Base-by-base conservation (phyloP, 352 stramenopile genomes). In the Phytophthora cajani region DNA sequence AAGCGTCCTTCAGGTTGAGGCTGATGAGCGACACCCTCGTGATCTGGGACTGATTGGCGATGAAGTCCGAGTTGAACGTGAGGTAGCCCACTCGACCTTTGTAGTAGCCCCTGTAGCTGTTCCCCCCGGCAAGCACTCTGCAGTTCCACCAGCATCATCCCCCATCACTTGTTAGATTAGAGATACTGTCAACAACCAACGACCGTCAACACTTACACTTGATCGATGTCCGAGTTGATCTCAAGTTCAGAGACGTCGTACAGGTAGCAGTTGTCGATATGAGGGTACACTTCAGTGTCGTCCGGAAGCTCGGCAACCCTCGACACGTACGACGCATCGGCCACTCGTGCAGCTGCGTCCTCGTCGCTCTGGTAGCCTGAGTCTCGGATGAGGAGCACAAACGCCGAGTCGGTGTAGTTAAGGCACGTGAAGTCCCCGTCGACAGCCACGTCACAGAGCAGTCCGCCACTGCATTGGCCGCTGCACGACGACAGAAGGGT, bases 1-100 rank as follows among this genome's bases (percentile, higher is more conserved):
- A 49, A 14, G 64, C 44, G 21, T 70, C 36, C 49, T 69, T 70
- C 50, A 79, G 59, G 30, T 79, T 67, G 10, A 79, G 46, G n/a
- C 33, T 79, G 53, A 70, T 58, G n/a, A 79, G 54, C 46, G 50
- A 67, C 19, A 79, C 63, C 19, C 32, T 67, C 6, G 58, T 77
- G 54, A 79, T 57, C 16, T 79, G 68, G 12, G 58, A 69, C 64
- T 79, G 68, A 12, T 71, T 64, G 33, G 36, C 64, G 33, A 79
- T 56, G 52, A 79, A 76, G 54, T 58, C 52, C 23, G 61, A 66
- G 33, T 71, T 65, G 32, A 78, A 63, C 0, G 63, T 65, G 10
- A 78, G 32, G 25, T 74, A 71, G n/a, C 56, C 65, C 33, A 78
- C 71, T 30, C 64, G 60, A n/a, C 71, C 55, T 40, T 74, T 78